phyloP scores from a whole-genome alignment of 2,329 filamentous ascomycete species.

The Botrytis porri region DNA sequence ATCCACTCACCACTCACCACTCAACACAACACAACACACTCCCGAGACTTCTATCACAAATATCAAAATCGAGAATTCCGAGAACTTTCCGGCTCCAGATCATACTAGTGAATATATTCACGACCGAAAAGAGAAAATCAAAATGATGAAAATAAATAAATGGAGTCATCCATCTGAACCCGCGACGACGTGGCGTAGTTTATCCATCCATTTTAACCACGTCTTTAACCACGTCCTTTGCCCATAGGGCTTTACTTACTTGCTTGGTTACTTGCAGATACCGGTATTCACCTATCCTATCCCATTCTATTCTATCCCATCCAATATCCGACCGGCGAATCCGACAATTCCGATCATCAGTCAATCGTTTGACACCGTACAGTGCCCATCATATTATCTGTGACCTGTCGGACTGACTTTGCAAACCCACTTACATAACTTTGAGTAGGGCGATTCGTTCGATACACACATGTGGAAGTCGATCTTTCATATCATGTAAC shows the following conservation, averaged over 20 bases:
- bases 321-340: not conserved
- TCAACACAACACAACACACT: not conserved
- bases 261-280: not conserved
- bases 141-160: not conserved
- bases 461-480: not conserved
- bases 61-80: not conserved
- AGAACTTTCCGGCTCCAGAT: not conserved
- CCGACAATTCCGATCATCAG: not conserved
- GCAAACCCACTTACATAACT: not conserved
- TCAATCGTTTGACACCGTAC: not conserved
- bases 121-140: not conserved
- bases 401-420: not conserved
- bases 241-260: not conserved
- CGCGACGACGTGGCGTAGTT: slow-evolving; percentile 1
- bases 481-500: not conserved
- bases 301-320: not conserved
- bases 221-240: not conserved
- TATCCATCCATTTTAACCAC: not conserved
- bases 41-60: not conserved
- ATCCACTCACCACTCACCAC: not conserved
- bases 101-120: not conserved
- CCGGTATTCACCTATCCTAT: not conserved
- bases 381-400: not conserved
- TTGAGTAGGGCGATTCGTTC: not conserved
- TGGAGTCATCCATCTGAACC: not conserved